These are phyloP conservation scores for Claviceps capensis DNA, from an alignment of 2,329 filamentous ascomycete species.

Conservation along the genomic window DNA sequence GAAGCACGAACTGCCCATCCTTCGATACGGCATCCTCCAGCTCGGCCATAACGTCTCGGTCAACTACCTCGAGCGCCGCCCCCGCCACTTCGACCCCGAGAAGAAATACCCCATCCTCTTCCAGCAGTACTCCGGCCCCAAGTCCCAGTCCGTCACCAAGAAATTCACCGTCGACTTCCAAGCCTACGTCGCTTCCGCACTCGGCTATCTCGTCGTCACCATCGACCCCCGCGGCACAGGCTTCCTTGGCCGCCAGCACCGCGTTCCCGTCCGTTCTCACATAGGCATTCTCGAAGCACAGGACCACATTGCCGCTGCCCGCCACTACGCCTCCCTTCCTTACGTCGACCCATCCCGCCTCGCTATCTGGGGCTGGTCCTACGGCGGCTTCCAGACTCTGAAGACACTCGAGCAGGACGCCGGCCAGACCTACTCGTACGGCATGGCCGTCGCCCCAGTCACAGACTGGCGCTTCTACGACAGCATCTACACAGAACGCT, in stretches of 20 bases:
- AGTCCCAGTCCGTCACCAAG: slow-evolving; percentile 78
- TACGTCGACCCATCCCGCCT: slow-evolving; percentile 76
- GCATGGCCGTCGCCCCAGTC: slow-evolving; percentile 97
- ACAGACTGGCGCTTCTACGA: slow-evolving; percentile 97
- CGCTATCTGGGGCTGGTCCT: slow-evolving; percentile 98
- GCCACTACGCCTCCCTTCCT: slow-evolving; percentile 64
- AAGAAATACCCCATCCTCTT: slow-evolving; percentile 92
- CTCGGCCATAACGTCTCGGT: slow-evolving; percentile 59
- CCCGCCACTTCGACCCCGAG: slow-evolving; percentile 71
- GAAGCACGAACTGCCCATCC: slow-evolving; percentile 67
- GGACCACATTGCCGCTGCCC: slow-evolving; percentile 84
- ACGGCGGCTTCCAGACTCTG: slow-evolving; percentile 86
- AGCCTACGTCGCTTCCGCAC: slow-evolving; percentile 66
- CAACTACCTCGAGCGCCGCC: slow-evolving; percentile 69
- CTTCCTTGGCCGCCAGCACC: slow-evolving; percentile 70
- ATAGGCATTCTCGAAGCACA: slow-evolving; percentile 73
- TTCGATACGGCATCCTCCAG: slow-evolving; percentile 73
- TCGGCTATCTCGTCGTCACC: slow-evolving; percentile 90
- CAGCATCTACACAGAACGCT: slow-evolving; percentile 86
- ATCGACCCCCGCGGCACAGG: slow-evolving; percentile 91
- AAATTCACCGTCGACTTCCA: slow-evolving; percentile 79
- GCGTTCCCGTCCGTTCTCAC: slow-evolving; percentile 69
- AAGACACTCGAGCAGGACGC: slow-evolving; percentile 90
- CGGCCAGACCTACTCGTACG: slow-evolving; percentile 83
- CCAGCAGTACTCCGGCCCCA: slow-evolving; percentile 85